These are phyloP conservation scores for Furcasterigmium sp. DNA, from an alignment of 2,329 filamentous ascomycete species.

Conservation along the genomic window DNA sequence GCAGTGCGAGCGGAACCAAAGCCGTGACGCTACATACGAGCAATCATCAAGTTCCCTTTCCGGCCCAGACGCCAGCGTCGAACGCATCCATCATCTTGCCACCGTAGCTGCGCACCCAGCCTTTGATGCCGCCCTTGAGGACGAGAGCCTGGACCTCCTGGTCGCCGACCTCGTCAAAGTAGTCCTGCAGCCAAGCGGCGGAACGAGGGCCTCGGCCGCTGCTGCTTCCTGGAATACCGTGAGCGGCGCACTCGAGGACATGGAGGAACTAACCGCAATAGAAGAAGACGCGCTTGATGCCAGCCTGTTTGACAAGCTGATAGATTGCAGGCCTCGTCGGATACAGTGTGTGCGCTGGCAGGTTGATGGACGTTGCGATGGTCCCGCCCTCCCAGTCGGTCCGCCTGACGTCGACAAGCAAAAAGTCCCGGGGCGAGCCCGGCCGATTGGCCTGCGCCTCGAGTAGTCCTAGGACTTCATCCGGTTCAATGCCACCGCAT, in stretches of 20 bases:
- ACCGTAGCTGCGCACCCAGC: slow-evolving; percentile 46
- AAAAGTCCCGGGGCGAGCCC: slow-evolving; percentile 26
- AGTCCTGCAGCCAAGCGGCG: slow-evolving; percentile 53
- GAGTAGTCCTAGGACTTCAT: slow-evolving; percentile 34
- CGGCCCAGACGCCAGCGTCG: slow-evolving; percentile 33
- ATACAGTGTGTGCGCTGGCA: slow-evolving; percentile 51
- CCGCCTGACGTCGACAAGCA: slow-evolving; percentile 49
- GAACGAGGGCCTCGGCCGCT: slow-evolving; percentile 44
- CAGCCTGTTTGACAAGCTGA: slow-evolving; percentile 43
- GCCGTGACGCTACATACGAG: not conserved
- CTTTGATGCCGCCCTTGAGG: slow-evolving; percentile 47
- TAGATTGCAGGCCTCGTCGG: slow-evolving; percentile 42
- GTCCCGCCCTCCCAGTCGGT: slow-evolving; percentile 55
- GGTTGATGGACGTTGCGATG: slow-evolving; percentile 51
- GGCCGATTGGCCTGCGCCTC: slow-evolving; percentile 26
- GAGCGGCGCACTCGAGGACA: not conserved
- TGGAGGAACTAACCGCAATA: slow-evolving; percentile 42
- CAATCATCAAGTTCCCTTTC: slow-evolving; percentile 4
- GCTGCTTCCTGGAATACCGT: slow-evolving; percentile 37
- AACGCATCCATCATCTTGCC: slow-evolving; percentile 45
- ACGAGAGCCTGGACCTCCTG: slow-evolving; percentile 38
- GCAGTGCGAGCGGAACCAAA: slow-evolving; percentile 7
- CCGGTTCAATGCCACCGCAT: slow-evolving; percentile 28
- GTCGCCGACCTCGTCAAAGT: slow-evolving; percentile 40
- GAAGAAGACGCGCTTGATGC: slow-evolving; percentile 43